Evolutionary conservation across 495 filamentous ascomycete species (phyloP).

Genomic region (Recurvomyces mirabilis): DNA sequence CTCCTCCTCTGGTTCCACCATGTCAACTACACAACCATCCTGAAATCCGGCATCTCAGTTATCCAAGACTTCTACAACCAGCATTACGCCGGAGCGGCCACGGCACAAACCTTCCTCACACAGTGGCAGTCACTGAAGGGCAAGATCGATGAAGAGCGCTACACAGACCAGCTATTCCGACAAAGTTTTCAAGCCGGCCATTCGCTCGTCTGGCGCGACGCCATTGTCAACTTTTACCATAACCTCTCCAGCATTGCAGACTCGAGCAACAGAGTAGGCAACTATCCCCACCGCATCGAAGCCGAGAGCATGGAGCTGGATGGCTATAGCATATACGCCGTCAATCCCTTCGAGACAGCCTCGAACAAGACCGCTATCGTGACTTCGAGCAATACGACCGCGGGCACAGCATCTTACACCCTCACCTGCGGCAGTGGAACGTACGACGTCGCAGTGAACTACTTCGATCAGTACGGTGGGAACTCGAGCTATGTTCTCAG

Average conservation of each 20-base stretch:
- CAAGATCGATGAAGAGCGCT: slow-evolving; percentile 51
- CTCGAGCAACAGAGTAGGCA: slow-evolving; percentile 39
- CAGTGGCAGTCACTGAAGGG: slow-evolving; percentile 45
- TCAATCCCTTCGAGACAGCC: slow-evolving; percentile 44
- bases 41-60: slow-evolving; percentile 55
- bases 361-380: slow-evolving; percentile 34
- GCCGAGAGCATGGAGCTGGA: slow-evolving; percentile 50
- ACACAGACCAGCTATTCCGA: slow-evolving; percentile 43
- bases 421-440: slow-evolving; percentile 39
- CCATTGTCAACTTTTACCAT: slow-evolving; percentile 49
- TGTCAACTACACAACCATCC: slow-evolving; percentile 52
- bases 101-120: slow-evolving; percentile 45
- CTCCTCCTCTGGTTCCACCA: slow-evolving; percentile 69
- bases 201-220: slow-evolving; percentile 58
- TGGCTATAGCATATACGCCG: slow-evolving; percentile 40
- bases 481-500: slow-evolving; percentile 42
- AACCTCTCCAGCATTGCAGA: slow-evolving; percentile 51
- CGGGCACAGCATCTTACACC: slow-evolving; percentile 38
- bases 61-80: slow-evolving; percentile 71
- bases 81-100: slow-evolving; percentile 51
- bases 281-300: slow-evolving; percentile 46
- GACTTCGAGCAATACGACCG: slow-evolving; percentile 38
- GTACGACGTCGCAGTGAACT: slow-evolving; percentile 55
- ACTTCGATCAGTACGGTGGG: slow-evolving; percentile 51
- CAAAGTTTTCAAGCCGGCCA: slow-evolving; percentile 58